Conservation (phyloP, 805 yeast genomes). For the Saturnispora hagleri region DNA sequence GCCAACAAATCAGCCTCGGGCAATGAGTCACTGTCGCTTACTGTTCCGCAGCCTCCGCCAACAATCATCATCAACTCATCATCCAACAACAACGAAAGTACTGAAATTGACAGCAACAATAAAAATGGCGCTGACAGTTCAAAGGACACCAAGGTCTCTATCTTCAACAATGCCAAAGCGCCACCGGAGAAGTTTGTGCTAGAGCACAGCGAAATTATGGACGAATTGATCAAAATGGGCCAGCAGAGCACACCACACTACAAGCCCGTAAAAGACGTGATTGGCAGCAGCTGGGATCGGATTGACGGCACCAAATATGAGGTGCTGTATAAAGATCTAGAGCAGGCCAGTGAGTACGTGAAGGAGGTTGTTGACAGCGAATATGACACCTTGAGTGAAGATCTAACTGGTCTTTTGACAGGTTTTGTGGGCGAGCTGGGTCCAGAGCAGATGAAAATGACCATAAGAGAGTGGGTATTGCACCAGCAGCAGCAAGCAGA, state of each 20-base stretch:
- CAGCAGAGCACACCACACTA: slow-evolving; percentile 15
- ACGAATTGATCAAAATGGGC: slow-evolving; percentile 3
- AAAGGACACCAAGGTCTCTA: neutral
- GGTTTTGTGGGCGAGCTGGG: slow-evolving; percentile 63
- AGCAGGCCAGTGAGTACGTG: slow-evolving; percentile 24
- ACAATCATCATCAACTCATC: neutral
- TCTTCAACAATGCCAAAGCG: neutral
- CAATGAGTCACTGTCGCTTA: neutral
- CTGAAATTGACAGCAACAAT: neutral
- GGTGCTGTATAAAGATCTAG: slow-evolving; percentile 22
- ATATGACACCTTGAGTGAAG: slow-evolving; percentile 41
- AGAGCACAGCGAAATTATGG: slow-evolving; percentile 14
- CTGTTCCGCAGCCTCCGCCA: neutral
- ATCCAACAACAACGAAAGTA: neutral
- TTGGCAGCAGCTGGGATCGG: slow-evolving; percentile 4
- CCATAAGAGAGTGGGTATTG: slow-evolving; percentile 61
- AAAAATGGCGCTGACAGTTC: neutral
- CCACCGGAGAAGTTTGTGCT: neutral
- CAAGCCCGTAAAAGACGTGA: neutral
- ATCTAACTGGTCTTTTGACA: slow-evolving; percentile 56
- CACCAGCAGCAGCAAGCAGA: slow-evolving; percentile 48
- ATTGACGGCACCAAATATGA: slow-evolving; percentile 24
- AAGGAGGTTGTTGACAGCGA: slow-evolving; percentile 25
- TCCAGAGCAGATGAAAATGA: slow-evolving; percentile 55
- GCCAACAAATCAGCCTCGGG: neutral